Conservation (phyloP, 108 stramenopile species). For the Seminavis robusta region DNA sequence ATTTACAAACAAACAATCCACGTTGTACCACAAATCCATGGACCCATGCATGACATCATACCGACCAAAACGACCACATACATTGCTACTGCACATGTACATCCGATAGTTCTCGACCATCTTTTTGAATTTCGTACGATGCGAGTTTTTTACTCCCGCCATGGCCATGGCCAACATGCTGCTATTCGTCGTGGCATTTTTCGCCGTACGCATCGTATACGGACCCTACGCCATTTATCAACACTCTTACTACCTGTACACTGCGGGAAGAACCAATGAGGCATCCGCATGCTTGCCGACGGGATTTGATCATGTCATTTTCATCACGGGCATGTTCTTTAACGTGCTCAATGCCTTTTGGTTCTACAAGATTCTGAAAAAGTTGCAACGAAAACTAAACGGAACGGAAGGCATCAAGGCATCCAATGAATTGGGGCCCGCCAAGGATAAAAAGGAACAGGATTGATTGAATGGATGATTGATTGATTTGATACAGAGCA, state of each 20-base stretch:
- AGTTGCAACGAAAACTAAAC: conserved; percentile 38
- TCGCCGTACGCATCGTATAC: conserved; percentile 39
- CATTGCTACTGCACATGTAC: too few relatives aligned
- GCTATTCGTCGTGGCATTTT: conserved; percentile 42
- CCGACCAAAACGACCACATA: too few relatives aligned
- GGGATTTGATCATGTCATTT: conserved; percentile 34
- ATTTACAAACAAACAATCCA: too few relatives aligned
- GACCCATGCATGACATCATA: too few relatives aligned
- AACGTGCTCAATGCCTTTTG: conserved; percentile 52
- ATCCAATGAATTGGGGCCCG: too few relatives aligned
- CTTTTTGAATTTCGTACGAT: conserved; percentile 32
- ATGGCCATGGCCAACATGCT: conserved; percentile 20
- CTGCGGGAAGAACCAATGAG: conserved; percentile 13
- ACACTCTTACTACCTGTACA: too few relatives aligned
- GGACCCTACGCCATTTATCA: conserved; percentile 47
- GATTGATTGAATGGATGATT: too few relatives aligned
- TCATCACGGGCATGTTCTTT: conserved; percentile 51
- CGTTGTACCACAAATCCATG: too few relatives aligned
- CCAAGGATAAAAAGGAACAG: too few relatives aligned
- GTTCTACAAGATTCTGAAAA: conserved; percentile 53
- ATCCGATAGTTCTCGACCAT: conserved; percentile 41
- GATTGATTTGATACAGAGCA: too few relatives aligned
- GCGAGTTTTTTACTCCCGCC: conserved; percentile 12
- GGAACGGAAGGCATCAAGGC: conserved; percentile 46
- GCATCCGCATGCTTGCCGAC: conserved; percentile 35